Conservation (phyloP, 805 yeast species). For the Dipodascus albidus region DNA sequence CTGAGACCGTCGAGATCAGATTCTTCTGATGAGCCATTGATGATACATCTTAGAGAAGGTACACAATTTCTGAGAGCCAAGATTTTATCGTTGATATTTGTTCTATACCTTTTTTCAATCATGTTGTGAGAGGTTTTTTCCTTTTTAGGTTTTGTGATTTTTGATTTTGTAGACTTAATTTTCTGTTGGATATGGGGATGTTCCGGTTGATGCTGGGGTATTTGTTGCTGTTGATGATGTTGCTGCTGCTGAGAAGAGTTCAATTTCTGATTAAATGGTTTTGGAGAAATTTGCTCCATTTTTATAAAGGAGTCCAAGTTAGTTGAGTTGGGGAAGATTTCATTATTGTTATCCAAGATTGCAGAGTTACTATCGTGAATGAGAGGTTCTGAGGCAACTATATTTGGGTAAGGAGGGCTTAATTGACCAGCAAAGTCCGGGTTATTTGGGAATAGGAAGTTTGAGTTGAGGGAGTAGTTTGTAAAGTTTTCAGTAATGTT, state of each 20-base stretch:
- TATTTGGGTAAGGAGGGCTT: background rate
- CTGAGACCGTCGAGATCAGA: constrained; percentile 58
- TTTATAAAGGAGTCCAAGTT: background rate
- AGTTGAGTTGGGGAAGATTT: background rate
- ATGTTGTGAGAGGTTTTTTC: constrained; percentile 60
- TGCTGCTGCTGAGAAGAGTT: background rate
- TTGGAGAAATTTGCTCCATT: constrained; percentile 6
- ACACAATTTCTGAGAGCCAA: constrained; percentile 62
- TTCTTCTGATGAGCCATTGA: constrained; percentile 31
- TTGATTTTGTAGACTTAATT: constrained; percentile 10
- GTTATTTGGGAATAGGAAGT: background rate
- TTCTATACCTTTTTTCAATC: constrained; percentile 71
- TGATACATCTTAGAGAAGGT: constrained; percentile 59
- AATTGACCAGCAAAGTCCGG: background rate
- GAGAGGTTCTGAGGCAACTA: background rate
- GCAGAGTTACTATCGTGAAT: background rate
- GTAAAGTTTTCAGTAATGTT: background rate
- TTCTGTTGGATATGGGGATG: constrained; percentile 1
- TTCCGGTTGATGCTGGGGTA: too few relatives aligned
- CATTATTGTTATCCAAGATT: background rate
- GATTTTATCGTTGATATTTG: constrained; percentile 64
- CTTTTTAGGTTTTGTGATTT: constrained; percentile 23
- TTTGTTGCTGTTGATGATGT: background rate
- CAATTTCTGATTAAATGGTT: background rate
- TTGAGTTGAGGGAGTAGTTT: background rate